Percentiles rank a stretch among this genome's conserved stretches.
These are phyloP conservation scores for Haplographium delicatum DNA, from an alignment of 495 filamentous ascomycete genomes.

Conservation along the genomic window DNA sequence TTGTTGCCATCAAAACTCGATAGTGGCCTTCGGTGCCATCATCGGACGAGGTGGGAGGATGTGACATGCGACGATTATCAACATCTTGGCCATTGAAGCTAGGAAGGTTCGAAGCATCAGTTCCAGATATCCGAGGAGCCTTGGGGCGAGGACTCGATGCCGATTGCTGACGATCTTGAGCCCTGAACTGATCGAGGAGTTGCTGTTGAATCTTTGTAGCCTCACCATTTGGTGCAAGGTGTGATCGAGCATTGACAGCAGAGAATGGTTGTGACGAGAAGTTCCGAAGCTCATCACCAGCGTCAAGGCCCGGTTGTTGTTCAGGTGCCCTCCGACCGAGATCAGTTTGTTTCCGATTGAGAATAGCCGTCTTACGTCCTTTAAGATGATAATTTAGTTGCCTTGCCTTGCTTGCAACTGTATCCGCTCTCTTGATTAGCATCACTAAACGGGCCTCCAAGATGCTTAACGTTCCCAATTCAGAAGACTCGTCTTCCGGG, in stretches of 20 bases:
- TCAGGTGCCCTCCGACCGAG: too few relatives aligned
- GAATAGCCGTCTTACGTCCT: conserved; percentile 66
- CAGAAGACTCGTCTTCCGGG: conserved; percentile 79
- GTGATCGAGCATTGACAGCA: conserved; percentile 13
- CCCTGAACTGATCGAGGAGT: conserved; percentile 24
- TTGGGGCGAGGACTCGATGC: conserved; percentile 1
- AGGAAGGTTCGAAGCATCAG: background rate
- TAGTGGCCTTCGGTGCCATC: conserved; percentile 30
- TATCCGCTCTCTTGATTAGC: conserved; percentile 72
- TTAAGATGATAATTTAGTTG: conserved; percentile 79
- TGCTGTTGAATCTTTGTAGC: conserved; percentile 19
- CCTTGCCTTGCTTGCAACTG: conserved; percentile 70
- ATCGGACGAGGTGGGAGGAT: conserved; percentile 11
- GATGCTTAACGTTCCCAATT: conserved; percentile 77
- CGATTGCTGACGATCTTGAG: conserved; percentile 6
- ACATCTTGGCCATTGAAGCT: conserved; percentile 6
- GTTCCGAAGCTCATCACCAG: background rate
- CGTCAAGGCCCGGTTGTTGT: conserved; percentile 9
- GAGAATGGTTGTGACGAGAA: conserved; percentile 23
- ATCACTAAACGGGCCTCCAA: conserved; percentile 68
- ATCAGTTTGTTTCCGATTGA: conserved; percentile 37
- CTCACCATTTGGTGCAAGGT: conserved; percentile 12
- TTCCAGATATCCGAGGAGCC: conserved; percentile 10
- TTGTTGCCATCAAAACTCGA: conserved; percentile 61
- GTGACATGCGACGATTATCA: conserved; percentile 11